phyloP scores from a whole-genome alignment of 768 basidiomycete genomes.

The Boletus sp. region DNA sequence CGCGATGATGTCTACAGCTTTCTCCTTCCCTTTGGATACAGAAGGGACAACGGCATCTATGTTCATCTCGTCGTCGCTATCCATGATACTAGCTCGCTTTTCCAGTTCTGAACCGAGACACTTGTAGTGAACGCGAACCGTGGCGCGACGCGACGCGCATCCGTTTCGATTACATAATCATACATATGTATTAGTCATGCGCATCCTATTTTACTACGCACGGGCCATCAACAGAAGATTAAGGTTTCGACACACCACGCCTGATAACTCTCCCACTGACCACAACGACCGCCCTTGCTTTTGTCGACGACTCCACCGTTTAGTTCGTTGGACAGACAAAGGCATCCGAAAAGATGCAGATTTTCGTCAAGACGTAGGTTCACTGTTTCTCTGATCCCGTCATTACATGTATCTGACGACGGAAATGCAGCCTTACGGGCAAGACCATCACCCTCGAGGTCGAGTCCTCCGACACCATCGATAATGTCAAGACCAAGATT shows the following conservation, averaged over 20 bases:
- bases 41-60: conserved; percentile 33
- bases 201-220: conserved; percentile 30
- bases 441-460: conserved; percentile 99
- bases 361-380: conserved; percentile 94
- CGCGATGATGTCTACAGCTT: conserved; percentile 42
- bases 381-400: background rate
- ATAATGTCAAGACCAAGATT: conserved; percentile 97
- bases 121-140: background rate
- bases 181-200: conserved; percentile 11
- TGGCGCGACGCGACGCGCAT: conserved; percentile 23
- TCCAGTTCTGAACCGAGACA: background rate
- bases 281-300: conserved; percentile 55
- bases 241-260: conserved; percentile 22
- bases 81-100: conserved; percentile 38
- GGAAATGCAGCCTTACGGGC: conserved; percentile 77
- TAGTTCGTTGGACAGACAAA: conserved; percentile 84
- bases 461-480: conserved; percentile 95
- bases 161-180: conserved; percentile 3
- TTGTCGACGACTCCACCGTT: conserved; percentile 94
- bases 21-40: conserved; percentile 67
- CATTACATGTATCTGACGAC: background rate
- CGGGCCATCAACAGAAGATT: conserved; percentile 41
- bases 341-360: conserved; percentile 85
- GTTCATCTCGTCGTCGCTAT: conserved; percentile 54
- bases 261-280: conserved; percentile 19